These are phyloP conservation scores for Saururus chinensis DNA, from an alignment of 164 flowering plant species.

Conservation along the genomic window DNA sequence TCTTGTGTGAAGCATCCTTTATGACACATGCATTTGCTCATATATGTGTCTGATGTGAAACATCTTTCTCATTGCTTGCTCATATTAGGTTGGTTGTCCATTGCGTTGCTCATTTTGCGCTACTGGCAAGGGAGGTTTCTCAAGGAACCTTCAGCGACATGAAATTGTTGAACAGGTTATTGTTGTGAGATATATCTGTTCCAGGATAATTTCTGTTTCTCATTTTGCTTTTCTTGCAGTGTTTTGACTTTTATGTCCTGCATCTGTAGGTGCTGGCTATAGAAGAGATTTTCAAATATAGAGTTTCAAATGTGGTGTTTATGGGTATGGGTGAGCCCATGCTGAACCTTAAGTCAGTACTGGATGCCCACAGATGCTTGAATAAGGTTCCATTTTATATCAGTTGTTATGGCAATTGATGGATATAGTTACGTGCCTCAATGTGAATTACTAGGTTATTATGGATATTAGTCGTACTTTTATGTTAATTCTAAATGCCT, in stretches of 20 bases:
- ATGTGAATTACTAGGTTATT: background rate
- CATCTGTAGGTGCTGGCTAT: constrained; percentile 69
- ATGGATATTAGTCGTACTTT: background rate
- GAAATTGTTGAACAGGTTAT: constrained; percentile 97
- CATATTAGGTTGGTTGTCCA: constrained; percentile 84
- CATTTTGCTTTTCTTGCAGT: background rate
- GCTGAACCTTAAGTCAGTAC: constrained; percentile 84
- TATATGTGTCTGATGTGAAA: too few species aligned
- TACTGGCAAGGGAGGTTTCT: constrained; percentile 96
- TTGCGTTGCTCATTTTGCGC: constrained; percentile 97
- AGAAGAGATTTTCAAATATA: constrained; percentile 77
- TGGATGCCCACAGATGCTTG: constrained; percentile 85
- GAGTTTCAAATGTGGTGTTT: constrained; percentile 95
- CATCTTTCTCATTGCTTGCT: background rate
- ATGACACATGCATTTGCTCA: background rate
- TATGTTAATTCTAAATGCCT: background rate
- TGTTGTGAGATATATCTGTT: background rate
- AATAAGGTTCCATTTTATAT: constrained; percentile 44
- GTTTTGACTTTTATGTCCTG: background rate
- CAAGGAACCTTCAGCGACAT: constrained; percentile 83
- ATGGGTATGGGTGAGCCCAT: constrained; percentile 99
- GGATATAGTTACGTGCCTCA: background rate
- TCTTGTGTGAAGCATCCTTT: background rate
- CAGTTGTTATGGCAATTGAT: background rate
- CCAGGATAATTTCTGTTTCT: background rate